These are phyloP conservation scores for Phialocephala subalpina DNA, from an alignment of 2,329 filamentous ascomycete species.

Conservation along the genomic window DNA sequence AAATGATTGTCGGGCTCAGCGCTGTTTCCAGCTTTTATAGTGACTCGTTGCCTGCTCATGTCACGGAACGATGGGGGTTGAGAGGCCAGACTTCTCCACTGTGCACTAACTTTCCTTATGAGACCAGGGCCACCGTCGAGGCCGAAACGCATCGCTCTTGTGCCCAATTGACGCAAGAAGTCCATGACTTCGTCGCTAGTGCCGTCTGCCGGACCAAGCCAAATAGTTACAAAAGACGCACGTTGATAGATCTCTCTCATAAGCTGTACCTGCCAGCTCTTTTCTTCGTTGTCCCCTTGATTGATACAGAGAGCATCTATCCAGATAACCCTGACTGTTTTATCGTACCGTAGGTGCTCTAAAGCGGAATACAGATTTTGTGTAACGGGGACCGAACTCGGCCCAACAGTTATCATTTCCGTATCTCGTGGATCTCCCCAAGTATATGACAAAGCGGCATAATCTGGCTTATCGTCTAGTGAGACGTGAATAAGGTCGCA, in stretches of 20 bases:
- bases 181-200: background rate
- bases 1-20: background rate
- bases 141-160: background rate
- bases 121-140: background rate
- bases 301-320: conserved; percentile 31
- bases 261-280: conserved; percentile 29
- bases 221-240: conserved; percentile 19
- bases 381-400: background rate
- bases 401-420: conserved; percentile 1
- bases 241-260: conserved; percentile 33
- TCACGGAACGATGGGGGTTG: background rate
- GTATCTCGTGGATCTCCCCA: conserved; percentile 8
- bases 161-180: conserved; percentile 1
- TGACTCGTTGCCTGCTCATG: background rate
- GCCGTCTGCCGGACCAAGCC: conserved; percentile 28
- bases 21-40: background rate
- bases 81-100: conserved; percentile 4
- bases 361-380: conserved; percentile 10
- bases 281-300: conserved; percentile 28
- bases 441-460: conserved; percentile 13
- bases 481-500: background rate
- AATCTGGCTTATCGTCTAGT: conserved; percentile 8
- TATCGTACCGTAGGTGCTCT: background rate
- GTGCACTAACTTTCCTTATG: background rate
- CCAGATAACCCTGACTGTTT: conserved; percentile 13